phyloP scores from a whole-genome alignment of 768 basidiomycete genomes.

The Tulasnella calospora region DNA sequence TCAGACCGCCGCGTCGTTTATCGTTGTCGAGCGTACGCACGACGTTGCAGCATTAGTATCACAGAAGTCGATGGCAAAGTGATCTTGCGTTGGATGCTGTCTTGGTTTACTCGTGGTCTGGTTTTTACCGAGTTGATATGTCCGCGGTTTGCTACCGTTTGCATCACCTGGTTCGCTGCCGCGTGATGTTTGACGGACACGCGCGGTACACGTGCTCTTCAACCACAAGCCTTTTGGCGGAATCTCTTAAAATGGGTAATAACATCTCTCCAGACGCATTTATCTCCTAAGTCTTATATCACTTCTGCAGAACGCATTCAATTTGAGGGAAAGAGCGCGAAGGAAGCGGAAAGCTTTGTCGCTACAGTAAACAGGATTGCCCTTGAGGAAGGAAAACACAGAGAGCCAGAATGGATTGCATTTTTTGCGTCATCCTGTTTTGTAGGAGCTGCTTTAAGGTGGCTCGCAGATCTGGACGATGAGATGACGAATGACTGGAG shows the following conservation, averaged over 20 bases:
- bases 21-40: no score
- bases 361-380: not conserved
- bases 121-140: no score
- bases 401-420: not conserved
- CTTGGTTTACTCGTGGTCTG: no score
- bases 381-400: not conserved
- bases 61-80: no score
- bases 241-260: not conserved
- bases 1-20: no score
- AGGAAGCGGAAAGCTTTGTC: not conserved
- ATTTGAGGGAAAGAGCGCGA: not conserved
- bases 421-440: not conserved
- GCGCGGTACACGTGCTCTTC: no score
- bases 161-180: no score
- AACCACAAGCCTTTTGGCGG: no score
- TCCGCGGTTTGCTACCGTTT: no score
- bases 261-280: not conserved
- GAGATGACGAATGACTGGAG: not conserved
- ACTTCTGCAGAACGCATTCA: not conserved
- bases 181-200: no score
- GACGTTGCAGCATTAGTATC: no score
- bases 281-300: not conserved
- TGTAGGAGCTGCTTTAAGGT: not conserved
- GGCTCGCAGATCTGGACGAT: not conserved
- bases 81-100: no score